Evolutionary conservation across 352 stramenopile genomes (phyloP).

Genomic region (Globisporangium paroecandrum): DNA sequence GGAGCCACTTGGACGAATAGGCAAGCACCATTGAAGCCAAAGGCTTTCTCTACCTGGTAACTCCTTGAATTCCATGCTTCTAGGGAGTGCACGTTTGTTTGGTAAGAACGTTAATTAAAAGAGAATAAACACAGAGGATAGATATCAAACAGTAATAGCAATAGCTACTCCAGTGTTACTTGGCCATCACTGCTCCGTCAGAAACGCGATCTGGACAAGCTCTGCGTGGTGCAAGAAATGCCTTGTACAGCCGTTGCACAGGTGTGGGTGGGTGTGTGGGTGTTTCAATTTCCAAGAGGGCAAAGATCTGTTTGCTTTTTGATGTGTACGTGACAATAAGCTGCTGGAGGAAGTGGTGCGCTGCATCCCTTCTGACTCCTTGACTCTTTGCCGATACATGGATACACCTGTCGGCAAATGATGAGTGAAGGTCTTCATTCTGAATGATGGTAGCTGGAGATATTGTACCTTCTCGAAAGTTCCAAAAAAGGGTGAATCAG

Average conservation of each 20-base stretch:
- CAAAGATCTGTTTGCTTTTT: no score
- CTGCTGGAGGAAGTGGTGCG: background rate
- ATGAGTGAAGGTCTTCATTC: background rate
- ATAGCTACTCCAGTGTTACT: no score
- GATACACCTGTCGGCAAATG: background rate
- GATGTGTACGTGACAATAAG: background rate
- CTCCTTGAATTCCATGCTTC: background rate
- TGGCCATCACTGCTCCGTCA: no score
- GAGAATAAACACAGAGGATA: background rate
- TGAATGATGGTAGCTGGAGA: conserved; percentile 1
- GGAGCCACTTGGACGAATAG: conserved; percentile 23
- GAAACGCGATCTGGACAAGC: no score
- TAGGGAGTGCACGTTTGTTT: background rate
- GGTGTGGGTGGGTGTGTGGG: no score
- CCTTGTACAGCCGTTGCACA: no score
- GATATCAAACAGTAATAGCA: no score
- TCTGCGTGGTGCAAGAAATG: no score
- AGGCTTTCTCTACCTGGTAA: background rate
- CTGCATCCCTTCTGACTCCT: background rate
- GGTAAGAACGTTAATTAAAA: background rate
- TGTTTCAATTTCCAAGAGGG: no score
- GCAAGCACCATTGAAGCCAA: background rate
- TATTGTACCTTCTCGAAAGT: background rate
- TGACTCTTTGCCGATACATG: background rate
- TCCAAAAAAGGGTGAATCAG: background rate